Conservation (phyloP, 1,139 yeast genomes). For the Candida glucosophila region DNA sequence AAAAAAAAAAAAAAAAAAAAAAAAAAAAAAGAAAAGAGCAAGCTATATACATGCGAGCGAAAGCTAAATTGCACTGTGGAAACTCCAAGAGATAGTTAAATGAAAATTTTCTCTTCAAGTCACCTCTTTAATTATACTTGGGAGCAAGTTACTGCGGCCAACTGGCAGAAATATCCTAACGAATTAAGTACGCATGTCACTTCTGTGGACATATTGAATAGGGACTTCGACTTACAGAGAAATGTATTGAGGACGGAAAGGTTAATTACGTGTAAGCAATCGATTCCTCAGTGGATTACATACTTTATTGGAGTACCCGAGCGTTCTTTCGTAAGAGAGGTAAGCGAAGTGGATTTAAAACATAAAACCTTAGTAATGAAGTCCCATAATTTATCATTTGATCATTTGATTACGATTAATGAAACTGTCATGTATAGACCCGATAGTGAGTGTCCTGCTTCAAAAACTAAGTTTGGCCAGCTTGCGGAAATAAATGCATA, state of each 20-base stretch:
- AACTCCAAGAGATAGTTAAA: too few species aligned
- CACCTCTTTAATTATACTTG: conserved; percentile 76
- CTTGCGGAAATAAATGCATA: conserved; percentile 86
- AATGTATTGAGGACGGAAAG: conserved; percentile 72
- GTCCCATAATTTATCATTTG: conserved; percentile 82
- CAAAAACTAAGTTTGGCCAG: conserved; percentile 62
- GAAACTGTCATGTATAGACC: conserved; percentile 82
- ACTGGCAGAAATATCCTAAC: conserved; percentile 95
- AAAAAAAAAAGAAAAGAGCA: too few species aligned
- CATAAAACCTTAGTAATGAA: conserved; percentile 64
- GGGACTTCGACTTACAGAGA: conserved; percentile 53
- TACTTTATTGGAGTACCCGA: conserved; percentile 67
- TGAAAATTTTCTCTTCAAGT: conserved; percentile 70
- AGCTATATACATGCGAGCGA: too few species aligned
- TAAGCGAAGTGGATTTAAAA: conserved; percentile 71
- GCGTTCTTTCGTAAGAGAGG: conserved; percentile 77
- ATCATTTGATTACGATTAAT: conserved; percentile 64
- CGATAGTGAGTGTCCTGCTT: conserved; percentile 39
- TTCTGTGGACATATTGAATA: conserved; percentile 77
- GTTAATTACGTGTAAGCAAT: conserved; percentile 80
- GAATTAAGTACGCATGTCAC: conserved; percentile 90
- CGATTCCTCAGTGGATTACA: conserved; percentile 77
- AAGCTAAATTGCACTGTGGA: too few species aligned
- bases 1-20: too few species aligned
- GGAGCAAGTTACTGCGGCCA: conserved; percentile 94